Percentiles rank a stretch among this genome's conserved stretches.
Evolutionary conservation across 2,329 filamentous ascomycete species (phyloP).

Genomic region (Taxawa tesnikishii): DNA sequence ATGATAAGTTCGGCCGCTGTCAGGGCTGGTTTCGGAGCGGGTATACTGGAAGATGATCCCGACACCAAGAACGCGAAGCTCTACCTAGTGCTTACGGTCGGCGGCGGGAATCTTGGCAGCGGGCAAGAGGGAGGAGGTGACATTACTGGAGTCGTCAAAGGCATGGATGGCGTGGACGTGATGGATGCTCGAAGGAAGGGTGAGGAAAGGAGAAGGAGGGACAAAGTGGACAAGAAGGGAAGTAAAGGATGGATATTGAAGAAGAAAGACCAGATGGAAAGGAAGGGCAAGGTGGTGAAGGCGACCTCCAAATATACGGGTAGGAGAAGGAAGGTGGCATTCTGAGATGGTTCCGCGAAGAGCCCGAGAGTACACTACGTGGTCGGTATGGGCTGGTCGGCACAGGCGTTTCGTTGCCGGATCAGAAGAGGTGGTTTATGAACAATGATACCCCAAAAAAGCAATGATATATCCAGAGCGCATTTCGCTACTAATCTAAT

Average conservation of each 20-base stretch:
- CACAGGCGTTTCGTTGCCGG: too few species aligned
- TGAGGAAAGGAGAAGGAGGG: slow-evolving; percentile 37
- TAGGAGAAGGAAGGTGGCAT: slow-evolving; percentile 67
- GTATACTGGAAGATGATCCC: slow-evolving; percentile 86
- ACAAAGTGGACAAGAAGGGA: slow-evolving; percentile 55
- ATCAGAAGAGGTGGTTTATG: too few species aligned
- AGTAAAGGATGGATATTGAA: slow-evolving; percentile 72
- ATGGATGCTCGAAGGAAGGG: slow-evolving; percentile 51
- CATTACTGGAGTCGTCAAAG: slow-evolving; percentile 80
- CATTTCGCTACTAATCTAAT: too few species aligned
- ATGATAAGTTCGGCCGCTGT: slow-evolving; percentile 91
- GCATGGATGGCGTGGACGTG: slow-evolving; percentile 74
- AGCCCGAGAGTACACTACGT: too few species aligned
- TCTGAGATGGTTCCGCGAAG: slow-evolving; percentile 49
- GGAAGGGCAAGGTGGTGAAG: slow-evolving; percentile 92
- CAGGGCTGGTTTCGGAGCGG: slow-evolving; percentile 88
- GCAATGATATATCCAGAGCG: too few species aligned
- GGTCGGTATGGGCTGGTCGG: too few species aligned
- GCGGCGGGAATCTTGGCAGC: slow-evolving; percentile 45
- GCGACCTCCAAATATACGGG: slow-evolving; percentile 86
- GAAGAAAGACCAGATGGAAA: slow-evolving; percentile 88
- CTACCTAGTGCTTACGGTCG: slow-evolving; percentile 91
- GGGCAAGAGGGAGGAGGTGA: slow-evolving; percentile 33
- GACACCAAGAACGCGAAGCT: slow-evolving; percentile 94
- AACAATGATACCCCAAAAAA: too few species aligned